Percentiles rank a stretch among this genome's conserved stretches.
These are phyloP conservation scores for Pseudopyricularia javanii DNA, from an alignment of 2,329 filamentous ascomycete genomes.

Conservation along the genomic window DNA sequence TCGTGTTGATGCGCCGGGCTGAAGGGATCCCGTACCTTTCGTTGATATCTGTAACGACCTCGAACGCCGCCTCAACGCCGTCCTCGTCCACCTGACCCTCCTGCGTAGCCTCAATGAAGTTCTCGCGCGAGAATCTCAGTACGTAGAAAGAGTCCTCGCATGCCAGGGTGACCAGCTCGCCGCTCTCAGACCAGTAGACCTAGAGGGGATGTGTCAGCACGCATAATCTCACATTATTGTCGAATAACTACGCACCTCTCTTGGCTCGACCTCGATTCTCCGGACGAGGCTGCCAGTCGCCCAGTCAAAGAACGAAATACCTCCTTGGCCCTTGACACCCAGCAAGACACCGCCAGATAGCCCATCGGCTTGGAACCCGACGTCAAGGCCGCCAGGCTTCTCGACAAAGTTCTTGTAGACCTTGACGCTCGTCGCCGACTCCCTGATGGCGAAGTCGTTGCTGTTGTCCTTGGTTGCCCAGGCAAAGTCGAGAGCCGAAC, in stretches of 20 bases:
- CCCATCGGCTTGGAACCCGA: slow-evolving; percentile 90
- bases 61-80: slow-evolving; percentile 90
- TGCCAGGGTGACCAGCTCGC: slow-evolving; percentile 82
- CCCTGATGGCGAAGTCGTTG: slow-evolving; percentile 95
- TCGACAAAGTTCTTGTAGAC: slow-evolving; percentile 97
- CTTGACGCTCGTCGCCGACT: slow-evolving; percentile 89
- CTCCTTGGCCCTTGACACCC: slow-evolving; percentile 88
- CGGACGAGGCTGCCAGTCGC: slow-evolving; percentile 77
- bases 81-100: slow-evolving; percentile 74
- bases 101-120: slow-evolving; percentile 74
- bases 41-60: slow-evolving; percentile 90
- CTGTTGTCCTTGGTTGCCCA: slow-evolving; percentile 97
- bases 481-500: slow-evolving; percentile 87
- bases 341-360: slow-evolving; percentile 80
- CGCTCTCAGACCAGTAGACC: slow-evolving; percentile 96
- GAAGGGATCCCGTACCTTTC: slow-evolving; percentile 50
- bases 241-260: slow-evolving; percentile 17
- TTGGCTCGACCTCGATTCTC: slow-evolving; percentile 72
- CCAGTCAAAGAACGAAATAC: slow-evolving; percentile 96
- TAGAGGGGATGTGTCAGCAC: slow-evolving; percentile 14
- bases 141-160: slow-evolving; percentile 96
- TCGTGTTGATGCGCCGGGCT: background rate
- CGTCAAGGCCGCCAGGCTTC: slow-evolving; percentile 76
- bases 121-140: slow-evolving; percentile 79
- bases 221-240: background rate